Base-by-base conservation (phyloP, 192 early-diverging fungal genomes). In the Coemansia sp. region DNA sequence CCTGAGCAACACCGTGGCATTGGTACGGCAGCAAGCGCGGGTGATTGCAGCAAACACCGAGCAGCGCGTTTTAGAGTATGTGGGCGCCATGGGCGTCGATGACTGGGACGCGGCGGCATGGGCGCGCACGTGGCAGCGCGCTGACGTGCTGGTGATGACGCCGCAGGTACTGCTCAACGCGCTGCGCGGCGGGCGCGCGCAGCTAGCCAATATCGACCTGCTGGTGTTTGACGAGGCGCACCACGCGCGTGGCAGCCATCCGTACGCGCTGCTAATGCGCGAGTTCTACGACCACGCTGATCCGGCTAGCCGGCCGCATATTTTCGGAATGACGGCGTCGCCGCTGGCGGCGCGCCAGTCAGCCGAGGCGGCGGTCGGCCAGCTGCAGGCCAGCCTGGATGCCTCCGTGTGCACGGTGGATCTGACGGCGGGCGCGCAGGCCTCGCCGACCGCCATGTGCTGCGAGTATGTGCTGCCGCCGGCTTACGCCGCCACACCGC, bases 221-320 rank as follows among this genome's bases (percentile, higher is more conserved):
- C 71, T 97, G 5, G 82, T 97, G n/a, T 91, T 97, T 78, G 95
- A 97, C 66, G 95, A 97, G 64, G 90, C 88, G 46, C 95, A 98
- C 71, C 90, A 98, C 62, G 81, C 92, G 4, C 72, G 85, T 14
- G 83, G 84, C 53, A 77, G 80, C 27, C 87, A 91, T 55, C 84
- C 86, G 0, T 93, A 88, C 67, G 78, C 85, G 44, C 62, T 85
- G 19, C 84, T 95, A 21, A 91, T 97, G 87, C 79, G 79, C 31
- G 82, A 89, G 44, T 91, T 93, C 62, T 95, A 94, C 64, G 55
- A 75, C 34, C 58, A 63, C n/a, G 70, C 69, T 19, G 68, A 67
- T 0, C 57, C 54, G 3, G 50, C 53, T 3, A 48, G 72, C 9
- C 67, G 84, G 11, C 95, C 95, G 9, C 85, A 84, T 35, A 80